phyloP scores from a whole-genome alignment of 495 filamentous ascomycete genomes.

The Poronia punctata region DNA sequence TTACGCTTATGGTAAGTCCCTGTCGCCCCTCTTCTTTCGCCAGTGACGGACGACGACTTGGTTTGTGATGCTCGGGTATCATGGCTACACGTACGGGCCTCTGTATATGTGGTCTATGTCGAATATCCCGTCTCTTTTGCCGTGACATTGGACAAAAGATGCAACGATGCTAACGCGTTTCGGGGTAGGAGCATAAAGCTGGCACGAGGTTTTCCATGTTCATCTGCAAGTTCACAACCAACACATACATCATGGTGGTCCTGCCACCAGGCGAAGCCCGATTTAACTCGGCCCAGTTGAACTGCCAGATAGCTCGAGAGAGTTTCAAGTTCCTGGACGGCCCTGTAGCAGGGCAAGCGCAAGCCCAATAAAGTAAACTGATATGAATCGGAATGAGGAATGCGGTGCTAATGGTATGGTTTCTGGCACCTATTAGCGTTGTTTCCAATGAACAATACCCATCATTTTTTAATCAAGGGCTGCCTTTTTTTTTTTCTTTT shows the following conservation, averaged over 20 bases:
- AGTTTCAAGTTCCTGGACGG: conserved; percentile 60
- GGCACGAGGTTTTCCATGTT: conserved; percentile 76
- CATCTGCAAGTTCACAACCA: conserved; percentile 85
- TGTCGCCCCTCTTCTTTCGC: no score
- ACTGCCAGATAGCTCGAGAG: conserved; percentile 75
- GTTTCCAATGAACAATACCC: no score
- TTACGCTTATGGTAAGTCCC: conserved; percentile 33
- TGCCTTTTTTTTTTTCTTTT: no score
- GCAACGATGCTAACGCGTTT: conserved; percentile 7
- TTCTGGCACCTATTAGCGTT: no score
- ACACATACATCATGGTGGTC: conserved; percentile 89
- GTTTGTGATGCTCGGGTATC: no score
- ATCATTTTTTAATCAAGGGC: no score
- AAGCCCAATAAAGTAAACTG: conserved; percentile 13
- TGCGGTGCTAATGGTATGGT: no score
- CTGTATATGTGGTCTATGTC: conserved; percentile 10
- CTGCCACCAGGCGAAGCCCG: conserved; percentile 81
- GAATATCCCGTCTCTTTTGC: conserved; percentile 16
- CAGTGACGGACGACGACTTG: no score
- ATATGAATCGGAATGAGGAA: no score
- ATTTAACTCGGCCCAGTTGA: conserved; percentile 82
- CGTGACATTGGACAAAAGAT: background rate
- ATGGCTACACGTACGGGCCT: no score
- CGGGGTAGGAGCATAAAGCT: conserved; percentile 44
- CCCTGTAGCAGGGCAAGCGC: conserved; percentile 17